Evolutionary conservation across 2,329 filamentous ascomycete genomes (phyloP).

Genomic region (Cordyceps militaris): DNA sequence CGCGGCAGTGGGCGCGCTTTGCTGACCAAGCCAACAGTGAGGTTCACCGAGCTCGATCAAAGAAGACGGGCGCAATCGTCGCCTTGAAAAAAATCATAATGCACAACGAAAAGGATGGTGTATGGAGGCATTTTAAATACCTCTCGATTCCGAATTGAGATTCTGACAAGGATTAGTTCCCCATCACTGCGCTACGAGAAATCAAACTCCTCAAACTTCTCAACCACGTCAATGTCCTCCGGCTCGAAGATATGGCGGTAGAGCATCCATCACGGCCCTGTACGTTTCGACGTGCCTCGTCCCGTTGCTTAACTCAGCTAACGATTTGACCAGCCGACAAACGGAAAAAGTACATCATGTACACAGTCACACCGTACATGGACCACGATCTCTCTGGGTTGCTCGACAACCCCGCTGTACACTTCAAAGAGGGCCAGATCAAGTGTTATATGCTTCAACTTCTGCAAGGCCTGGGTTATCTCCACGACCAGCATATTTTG

Average conservation of each 20-base stretch:
- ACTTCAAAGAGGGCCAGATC: slow-evolving; percentile 82
- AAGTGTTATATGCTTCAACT: slow-evolving; percentile 97
- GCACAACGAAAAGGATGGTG: slow-evolving; percentile 98
- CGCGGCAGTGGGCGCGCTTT: slow-evolving; percentile 13
- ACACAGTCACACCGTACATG: slow-evolving; percentile 99
- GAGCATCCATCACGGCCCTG: slow-evolving; percentile 62
- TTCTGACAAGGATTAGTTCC: slow-evolving; percentile 53
- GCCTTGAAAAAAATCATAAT: slow-evolving; percentile 98
- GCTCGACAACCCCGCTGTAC: slow-evolving; percentile 86
- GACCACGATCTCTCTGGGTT: slow-evolving; percentile 97
- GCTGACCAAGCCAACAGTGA: slow-evolving; percentile 45
- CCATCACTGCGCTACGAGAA: slow-evolving; percentile 94
- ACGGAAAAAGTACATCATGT: slow-evolving; percentile 78
- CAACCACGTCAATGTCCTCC: slow-evolving; percentile 82
- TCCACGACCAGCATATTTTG: slow-evolving; percentile 83
- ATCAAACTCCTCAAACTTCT: slow-evolving; percentile 96
- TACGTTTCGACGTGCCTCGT: slow-evolving; percentile 25
- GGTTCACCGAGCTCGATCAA: slow-evolving; percentile 81
- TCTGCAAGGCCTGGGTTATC: slow-evolving; percentile 79
- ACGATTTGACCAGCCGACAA: slow-evolving; percentile 52
- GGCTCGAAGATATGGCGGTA: slow-evolving; percentile 91
- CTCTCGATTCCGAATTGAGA: slow-evolving; percentile 12
- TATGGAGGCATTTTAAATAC: slow-evolving; percentile 33
- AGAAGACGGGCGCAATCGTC: slow-evolving; percentile 65
- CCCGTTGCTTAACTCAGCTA: neutral